Evolutionary conservation across 2,329 filamentous ascomycete genomes (phyloP), one percentile per base, ranked within the genome.

Genomic region (Ilyonectria robusta): DNA sequence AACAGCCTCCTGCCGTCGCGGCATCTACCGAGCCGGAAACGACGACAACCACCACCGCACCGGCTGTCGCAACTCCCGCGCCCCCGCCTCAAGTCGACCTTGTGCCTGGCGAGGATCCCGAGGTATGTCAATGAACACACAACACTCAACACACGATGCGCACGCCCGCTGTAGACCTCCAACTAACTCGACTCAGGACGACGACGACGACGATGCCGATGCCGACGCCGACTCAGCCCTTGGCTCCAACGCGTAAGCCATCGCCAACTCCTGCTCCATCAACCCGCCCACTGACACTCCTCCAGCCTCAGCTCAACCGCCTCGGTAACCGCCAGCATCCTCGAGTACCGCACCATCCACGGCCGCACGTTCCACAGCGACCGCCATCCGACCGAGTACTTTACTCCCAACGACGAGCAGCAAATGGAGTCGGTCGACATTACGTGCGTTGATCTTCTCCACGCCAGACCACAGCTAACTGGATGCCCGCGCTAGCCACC

Each of bases 151-250:
- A 46, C 11, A 9, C 6, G 19, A 6, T 61, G 63, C 70, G 5
- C 29, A 44, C 48, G 56, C 40, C 5, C n/a, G 17, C 40, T 47
- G 60, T 23, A 6, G 47, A 17, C n/a, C 17, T 17, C 26, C 37
- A n/a, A n/a, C 47, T 50, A 17, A 50, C 47, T 23, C 3, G 19
- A 6, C 21, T 40, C 56, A 66, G 62, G 21, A 21, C 11, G 54
- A 67, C 48, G 17, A 74, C 40, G 21, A 54, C 19, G 59, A 60
- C 61, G 72, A 74, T 21, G 46, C 67, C 54, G 72, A 54, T 23
- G 59, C 62, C 61, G 72, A 74, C 26, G 46, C 67, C 54, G 72
- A 74, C 62, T 74, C 72, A 17, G 56, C 72, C 11, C 65, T 74
- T 6, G 72, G 72, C 5, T 65, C 66, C 46, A 70, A 75, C 56